A percentile compares a stretch with the other conserved stretches of the same genome.
Conservation (phyloP, 768 basidiomycete genomes). For the Pholiota conissans region DNA sequence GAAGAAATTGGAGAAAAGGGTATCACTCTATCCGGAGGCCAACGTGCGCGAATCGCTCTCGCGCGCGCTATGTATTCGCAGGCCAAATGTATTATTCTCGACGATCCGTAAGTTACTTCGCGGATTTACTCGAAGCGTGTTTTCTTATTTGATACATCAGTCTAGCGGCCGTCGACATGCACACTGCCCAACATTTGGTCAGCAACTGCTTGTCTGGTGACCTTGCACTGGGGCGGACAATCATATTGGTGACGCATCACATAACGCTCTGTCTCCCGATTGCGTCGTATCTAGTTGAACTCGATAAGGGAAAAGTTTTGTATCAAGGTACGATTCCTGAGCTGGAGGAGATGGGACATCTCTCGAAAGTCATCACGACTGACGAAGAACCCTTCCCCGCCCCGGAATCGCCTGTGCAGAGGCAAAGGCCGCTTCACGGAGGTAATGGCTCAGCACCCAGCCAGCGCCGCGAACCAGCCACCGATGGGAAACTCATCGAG, state of each 20-base stretch:
- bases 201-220: constrained; percentile 60
- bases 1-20: constrained; percentile 82
- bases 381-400: constrained; percentile 42
- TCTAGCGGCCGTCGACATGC: constrained; percentile 75
- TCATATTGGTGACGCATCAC: constrained; percentile 85
- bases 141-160: constrained; percentile 26
- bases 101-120: constrained; percentile 58
- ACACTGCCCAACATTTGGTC: constrained; percentile 72
- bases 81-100: constrained; percentile 64
- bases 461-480: constrained; percentile 9
- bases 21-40: constrained; percentile 72
- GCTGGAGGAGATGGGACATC: constrained; percentile 40
- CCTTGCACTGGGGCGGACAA: constrained; percentile 63
- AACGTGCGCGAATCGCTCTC: constrained; percentile 71
- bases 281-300: constrained; percentile 67
- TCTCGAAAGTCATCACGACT: constrained; percentile 44
- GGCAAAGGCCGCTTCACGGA: constrained; percentile 13
- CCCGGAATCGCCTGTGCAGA: constrained; percentile 14
- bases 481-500: constrained; percentile 57
- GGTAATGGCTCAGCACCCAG: constrained; percentile 9
- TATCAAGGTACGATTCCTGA: constrained; percentile 53
- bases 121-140: neutral
- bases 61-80: constrained; percentile 81
- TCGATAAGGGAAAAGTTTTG: constrained; percentile 47
- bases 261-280: constrained; percentile 69